Evolutionary conservation across 441 rosid genomes (phyloP), one percentile per base, ranked within the genome.

Genomic region (Biscutella auriculata): DNA sequence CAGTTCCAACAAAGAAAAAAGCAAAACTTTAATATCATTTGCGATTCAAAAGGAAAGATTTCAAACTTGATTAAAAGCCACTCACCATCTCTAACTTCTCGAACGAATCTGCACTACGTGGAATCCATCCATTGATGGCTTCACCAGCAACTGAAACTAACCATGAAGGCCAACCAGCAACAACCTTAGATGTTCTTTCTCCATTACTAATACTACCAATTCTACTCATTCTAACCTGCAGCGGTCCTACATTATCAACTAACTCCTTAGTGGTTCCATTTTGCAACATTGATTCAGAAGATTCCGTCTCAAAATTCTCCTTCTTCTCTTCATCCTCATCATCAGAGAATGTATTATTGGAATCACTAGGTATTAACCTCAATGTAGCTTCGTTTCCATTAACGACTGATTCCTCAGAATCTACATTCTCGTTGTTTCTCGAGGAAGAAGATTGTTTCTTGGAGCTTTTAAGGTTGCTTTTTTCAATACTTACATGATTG

Each of bases 81-180:
- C 30, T 37, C 8, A 91, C 98, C 96, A 88, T 91, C 46, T 85
- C 98, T 33, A 91, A 54, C 78, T 84, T 91, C 75, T 91, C 93
- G 68, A 91, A 91, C 0, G 98, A 88, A 15, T 91, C 95, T 0
- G 95, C 87, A 47, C 76, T 79, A 10, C 96, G 82, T 6, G 98
- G 96, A 50, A 82, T 78, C 98, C 96, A 91, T 10, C 96, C 98
- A 32, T 76, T 79, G 67, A 91, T 82, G 42, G 96, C 96, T 75
- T 91, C 96, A 8, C 98, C 93, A 14, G 98, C 98, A 53, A 88
- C 98, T 0, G 81, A 57, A 28, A 84, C 76, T 56, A 91, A 60
- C 98, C 98, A 91, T 60, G 93, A 70, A 47, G 98, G 98, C 98
- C 98, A 91, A 67, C 96, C 98, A 30, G 98, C 87, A 56, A 77